A percentile compares a stretch with the other conserved stretches of the same genome.
These are phyloP conservation scores for Brassica rapa DNA, from an alignment of 345 rosid genomes.

Conservation along the genomic window DNA sequence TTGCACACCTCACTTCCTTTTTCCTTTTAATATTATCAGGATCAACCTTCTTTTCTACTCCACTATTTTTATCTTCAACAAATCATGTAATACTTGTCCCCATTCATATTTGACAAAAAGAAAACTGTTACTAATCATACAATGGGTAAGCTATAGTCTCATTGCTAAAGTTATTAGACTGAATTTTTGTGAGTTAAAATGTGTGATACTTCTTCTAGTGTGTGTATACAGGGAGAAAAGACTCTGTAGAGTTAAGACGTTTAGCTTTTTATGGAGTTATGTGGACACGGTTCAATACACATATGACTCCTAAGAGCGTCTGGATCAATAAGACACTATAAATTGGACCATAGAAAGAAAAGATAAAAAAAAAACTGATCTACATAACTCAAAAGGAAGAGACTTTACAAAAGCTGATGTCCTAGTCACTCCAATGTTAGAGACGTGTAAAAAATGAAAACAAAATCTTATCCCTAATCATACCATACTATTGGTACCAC, in stretches of 20 bases:
- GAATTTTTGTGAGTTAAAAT: background rate
- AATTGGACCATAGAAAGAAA: constrained; percentile 4
- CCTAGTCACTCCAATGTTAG: constrained; percentile 21
- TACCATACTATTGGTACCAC: background rate
- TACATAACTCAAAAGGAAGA: background rate
- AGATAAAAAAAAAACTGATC: background rate
- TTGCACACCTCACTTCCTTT: constrained; percentile 24
- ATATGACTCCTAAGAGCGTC: background rate
- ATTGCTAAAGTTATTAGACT: background rate
- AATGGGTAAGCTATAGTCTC: background rate
- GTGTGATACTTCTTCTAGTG: background rate
- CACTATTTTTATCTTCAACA: background rate
- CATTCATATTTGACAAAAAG: background rate
- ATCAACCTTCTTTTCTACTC: constrained; percentile 18
- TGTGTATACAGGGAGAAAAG: background rate
- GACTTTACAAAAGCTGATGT: background rate
- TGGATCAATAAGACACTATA: constrained; percentile 8
- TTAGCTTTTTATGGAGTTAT: background rate
- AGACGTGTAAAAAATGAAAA: background rate
- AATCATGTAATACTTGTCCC: background rate
- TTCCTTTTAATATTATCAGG: constrained; percentile 7
- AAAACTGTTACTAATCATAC: background rate
- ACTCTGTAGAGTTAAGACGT: background rate
- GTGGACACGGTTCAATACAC: background rate
- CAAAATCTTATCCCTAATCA: constrained; percentile 17